Conservation (phyloP, 805 yeast species). For the Groenewaldozyma tartarivorans region DNA sequence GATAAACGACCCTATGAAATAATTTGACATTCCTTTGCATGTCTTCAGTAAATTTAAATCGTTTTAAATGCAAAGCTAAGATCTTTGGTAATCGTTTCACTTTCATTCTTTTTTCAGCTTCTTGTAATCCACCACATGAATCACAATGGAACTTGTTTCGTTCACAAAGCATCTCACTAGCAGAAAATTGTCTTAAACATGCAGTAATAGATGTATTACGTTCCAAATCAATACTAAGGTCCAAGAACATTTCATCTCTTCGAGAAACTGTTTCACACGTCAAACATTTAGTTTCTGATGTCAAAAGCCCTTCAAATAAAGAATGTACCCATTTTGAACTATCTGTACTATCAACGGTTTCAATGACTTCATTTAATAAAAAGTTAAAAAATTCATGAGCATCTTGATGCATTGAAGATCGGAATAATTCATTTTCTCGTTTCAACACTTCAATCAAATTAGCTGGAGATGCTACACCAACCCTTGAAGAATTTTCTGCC, state of each 20-base stretch:
- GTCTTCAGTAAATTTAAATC: constrained; percentile 85
- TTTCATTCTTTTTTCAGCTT: constrained; percentile 84
- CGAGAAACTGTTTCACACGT: constrained; percentile 77
- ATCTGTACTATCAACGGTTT: constrained; percentile 27
- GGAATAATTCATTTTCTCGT: constrained; percentile 72
- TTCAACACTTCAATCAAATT: constrained; percentile 67
- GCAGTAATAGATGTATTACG: constrained; percentile 66
- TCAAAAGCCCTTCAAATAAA: constrained; percentile 74
- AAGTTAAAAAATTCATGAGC: constrained; percentile 95
- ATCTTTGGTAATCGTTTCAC: constrained; percentile 68
- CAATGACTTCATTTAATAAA: constrained; percentile 63
- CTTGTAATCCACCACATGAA: constrained; percentile 80
- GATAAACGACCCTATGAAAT: constrained; percentile 77
- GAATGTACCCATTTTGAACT: constrained; percentile 41
- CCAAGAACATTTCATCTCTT: constrained; percentile 79
- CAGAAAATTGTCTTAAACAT: constrained; percentile 72
- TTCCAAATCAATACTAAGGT: constrained; percentile 75
- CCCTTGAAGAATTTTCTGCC: constrained; percentile 55
- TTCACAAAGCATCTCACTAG: constrained; percentile 75
- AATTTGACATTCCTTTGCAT: constrained; percentile 75
- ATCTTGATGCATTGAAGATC: constrained; percentile 94
- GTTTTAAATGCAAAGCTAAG: constrained; percentile 74
- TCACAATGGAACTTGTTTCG: constrained; percentile 92
- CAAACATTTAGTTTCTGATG: constrained; percentile 82
- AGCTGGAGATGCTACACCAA: constrained; percentile 80